Base-by-base conservation (phyloP, 164 flowering plant species). In the Magnolia officinalis region DNA sequence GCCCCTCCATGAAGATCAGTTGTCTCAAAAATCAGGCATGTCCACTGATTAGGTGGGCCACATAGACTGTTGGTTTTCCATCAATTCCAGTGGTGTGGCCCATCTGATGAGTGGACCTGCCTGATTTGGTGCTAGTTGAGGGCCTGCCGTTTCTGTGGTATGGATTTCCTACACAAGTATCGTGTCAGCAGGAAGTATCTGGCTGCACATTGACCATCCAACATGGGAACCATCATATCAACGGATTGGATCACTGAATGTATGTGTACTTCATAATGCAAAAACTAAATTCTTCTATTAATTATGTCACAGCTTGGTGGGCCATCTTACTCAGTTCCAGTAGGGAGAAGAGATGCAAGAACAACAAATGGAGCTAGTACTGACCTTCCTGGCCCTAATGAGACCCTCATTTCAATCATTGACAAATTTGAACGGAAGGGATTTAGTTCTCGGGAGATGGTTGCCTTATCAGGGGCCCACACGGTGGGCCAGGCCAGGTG, bases 321-420 rank as follows among this genome's bases (percentile, higher is more conserved):
- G 10, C 67, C 67, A 8, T 64, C 67, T 64, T 64, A 64, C 26
- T 4, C 67, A 18, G 67, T 64, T 8, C 67, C 67, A 64, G 21
- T 64, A 20, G 67, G 67, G 19, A 64, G 67, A 1, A 64, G 67
- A 20, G 67, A 67, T 29, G 70, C 70, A 67, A 67, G 50, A 24
- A 29, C 49, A 2, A 50, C 67, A 8, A 64, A n/a, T 20, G 26
- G 67, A 64, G 67, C 23, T 18, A 64, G 26, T 8, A 64, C 9
- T 64, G 67, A 64, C 21, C 67, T 64, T 21, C 24, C 26, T n/a
- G 9, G 24, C 26, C 23, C 67, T 18, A 4, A 20, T n/a, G 19
- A 64, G 21, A n/a, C 1, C 19, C 67, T 64, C 10, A 8, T 19
- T n/a, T 18, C 9, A 20, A 21, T 64, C 26, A 64, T 64, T 20